A percentile compares a stretch with the other conserved stretches of the same genome.
These are phyloP conservation scores for Metschnikowia gelsemii DNA, from an alignment of 805 yeast genomes.

Conservation along the genomic window DNA sequence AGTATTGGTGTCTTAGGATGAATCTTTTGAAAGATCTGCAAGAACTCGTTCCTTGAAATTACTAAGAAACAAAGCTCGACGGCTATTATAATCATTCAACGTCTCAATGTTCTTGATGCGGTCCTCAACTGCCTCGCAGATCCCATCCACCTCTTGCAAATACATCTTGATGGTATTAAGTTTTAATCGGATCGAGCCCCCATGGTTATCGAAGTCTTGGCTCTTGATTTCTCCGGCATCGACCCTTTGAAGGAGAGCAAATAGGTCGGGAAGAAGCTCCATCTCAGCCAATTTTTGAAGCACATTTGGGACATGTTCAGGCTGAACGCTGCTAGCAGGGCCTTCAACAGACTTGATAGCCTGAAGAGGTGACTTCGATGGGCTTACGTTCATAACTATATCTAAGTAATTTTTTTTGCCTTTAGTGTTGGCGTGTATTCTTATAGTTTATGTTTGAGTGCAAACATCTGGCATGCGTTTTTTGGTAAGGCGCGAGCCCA, in stretches of 20 bases:
- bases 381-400: neutral
- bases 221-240: constrained; percentile 38
- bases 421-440: too few relatives aligned
- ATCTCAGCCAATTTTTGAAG: constrained; percentile 29
- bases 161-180: constrained; percentile 34
- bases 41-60: constrained; percentile 18
- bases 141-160: constrained; percentile 45
- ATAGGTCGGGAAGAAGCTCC: constrained; percentile 40
- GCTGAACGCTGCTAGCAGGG: too few relatives aligned
- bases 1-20: too few relatives aligned
- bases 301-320: constrained; percentile 3
- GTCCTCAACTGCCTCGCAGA: constrained; percentile 42
- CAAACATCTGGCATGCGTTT: too few relatives aligned
- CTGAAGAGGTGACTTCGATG: neutral
- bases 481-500: too few relatives aligned
- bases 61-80: constrained; percentile 26
- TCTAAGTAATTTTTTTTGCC: too few relatives aligned
- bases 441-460: too few relatives aligned
- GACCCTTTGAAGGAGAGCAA: constrained; percentile 33
- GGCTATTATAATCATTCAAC: constrained; percentile 32
- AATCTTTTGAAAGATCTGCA: constrained; percentile 7
- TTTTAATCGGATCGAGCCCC: constrained; percentile 47
- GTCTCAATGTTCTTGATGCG: constrained; percentile 30
- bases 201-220: constrained; percentile 43
- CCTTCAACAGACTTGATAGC: too few relatives aligned